Evolutionary conservation across 305 asterid species (phyloP).

Genomic region (Fraxinus paxiana): DNA sequence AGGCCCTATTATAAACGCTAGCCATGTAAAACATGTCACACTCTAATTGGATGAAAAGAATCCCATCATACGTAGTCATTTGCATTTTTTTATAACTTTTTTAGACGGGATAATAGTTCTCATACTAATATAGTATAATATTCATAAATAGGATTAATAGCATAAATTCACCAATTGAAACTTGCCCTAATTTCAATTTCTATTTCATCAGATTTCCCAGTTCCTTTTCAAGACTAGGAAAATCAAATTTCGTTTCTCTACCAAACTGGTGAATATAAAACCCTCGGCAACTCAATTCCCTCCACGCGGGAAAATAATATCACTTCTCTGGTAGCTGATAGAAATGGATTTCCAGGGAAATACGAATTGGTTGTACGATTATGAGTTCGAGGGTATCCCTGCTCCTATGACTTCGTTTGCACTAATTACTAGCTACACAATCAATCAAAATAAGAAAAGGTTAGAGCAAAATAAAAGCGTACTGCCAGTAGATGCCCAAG

Average conservation of each 20-base stretch:
- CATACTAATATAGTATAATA: too few species aligned
- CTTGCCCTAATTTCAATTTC: conserved; percentile 1
- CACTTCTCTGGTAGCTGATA: conserved; percentile 28
- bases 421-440: too few species aligned
- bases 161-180: neutral
- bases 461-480: too few species aligned
- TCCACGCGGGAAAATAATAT: conserved; percentile 6
- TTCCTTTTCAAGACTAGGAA: conserved; percentile 23
- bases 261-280: neutral
- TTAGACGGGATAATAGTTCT: too few species aligned
- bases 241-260: neutral
- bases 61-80: too few species aligned
- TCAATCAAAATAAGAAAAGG: too few species aligned
- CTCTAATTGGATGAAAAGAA: too few species aligned
- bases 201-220: conserved; percentile 7
- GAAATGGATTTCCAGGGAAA: conserved; percentile 77
- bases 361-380: conserved; percentile 88
- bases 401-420: conserved; percentile 24
- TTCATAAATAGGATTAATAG: too few species aligned
- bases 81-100: too few species aligned
- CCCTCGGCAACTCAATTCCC: neutral
- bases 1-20: too few species aligned
- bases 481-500: too few species aligned
- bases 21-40: too few species aligned
- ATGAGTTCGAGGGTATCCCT: conserved; percentile 61